phyloP scores from a whole-genome alignment of 768 basidiomycete species.

The Leccinum rimulosum region DNA sequence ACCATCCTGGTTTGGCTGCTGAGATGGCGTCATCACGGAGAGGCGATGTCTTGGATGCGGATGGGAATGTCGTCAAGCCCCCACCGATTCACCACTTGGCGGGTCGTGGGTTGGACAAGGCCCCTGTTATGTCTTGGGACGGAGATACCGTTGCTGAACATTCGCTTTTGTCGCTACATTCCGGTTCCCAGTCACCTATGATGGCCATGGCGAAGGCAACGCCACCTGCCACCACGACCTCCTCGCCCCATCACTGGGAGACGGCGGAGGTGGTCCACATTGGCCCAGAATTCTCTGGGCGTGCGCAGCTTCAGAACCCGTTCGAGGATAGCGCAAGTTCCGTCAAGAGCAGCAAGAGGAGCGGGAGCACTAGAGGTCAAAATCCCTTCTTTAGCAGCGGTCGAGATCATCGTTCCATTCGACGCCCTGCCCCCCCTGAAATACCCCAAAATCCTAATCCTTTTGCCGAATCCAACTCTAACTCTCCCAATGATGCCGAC shows the following conservation, averaged over 20 bases:
- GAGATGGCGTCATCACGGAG: slow-evolving; percentile 45
- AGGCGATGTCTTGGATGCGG: slow-evolving; percentile 20
- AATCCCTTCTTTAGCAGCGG: slow-evolving; percentile 45
- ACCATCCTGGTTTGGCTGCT: slow-evolving; percentile 52
- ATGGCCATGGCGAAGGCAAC: slow-evolving; percentile 58
- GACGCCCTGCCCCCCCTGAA: slow-evolving; percentile 17
- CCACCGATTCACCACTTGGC: slow-evolving; percentile 44
- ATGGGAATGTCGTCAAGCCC: slow-evolving; percentile 18
- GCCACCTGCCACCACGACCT: slow-evolving; percentile 48
- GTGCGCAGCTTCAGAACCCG: slow-evolving; percentile 19
- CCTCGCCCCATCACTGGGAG: slow-evolving; percentile 62
- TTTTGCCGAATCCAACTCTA: slow-evolving; percentile 39
- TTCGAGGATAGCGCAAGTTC: slow-evolving; percentile 26
- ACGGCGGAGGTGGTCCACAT: slow-evolving; percentile 59
- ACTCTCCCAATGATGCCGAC: slow-evolving; percentile 22
- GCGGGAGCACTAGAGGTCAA: neutral
- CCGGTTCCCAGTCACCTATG: slow-evolving; percentile 44
- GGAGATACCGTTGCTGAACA: slow-evolving; percentile 44
- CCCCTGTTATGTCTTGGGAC: slow-evolving; percentile 49
- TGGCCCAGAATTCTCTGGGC: slow-evolving; percentile 9
- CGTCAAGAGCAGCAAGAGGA: slow-evolving; percentile 8
- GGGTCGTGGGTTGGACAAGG: slow-evolving; percentile 39
- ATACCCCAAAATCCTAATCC: slow-evolving; percentile 31
- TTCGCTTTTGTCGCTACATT: slow-evolving; percentile 49
- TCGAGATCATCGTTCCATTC: slow-evolving; percentile 32